Evolutionary conservation across 2,329 filamentous ascomycete species (phyloP).

Genomic region (Hymenoscyphus fraxineus): DNA sequence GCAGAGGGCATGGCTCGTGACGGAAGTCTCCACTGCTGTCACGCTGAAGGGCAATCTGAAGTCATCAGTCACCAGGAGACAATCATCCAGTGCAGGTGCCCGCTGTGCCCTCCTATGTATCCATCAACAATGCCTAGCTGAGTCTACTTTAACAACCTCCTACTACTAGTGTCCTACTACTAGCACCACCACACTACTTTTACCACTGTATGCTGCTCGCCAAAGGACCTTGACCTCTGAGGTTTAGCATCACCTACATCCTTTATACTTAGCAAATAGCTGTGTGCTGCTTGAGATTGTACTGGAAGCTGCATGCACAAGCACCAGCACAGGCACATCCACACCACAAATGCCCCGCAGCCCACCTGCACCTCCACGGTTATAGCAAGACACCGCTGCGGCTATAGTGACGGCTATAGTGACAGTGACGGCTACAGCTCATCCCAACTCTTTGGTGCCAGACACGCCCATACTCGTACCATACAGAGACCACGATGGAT

Average conservation of each 20-base stretch:
- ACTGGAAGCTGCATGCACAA: neutral
- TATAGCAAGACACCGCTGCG: neutral
- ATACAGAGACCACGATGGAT: constrained; percentile 47
- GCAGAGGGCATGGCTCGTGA: neutral
- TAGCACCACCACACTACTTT: neutral
- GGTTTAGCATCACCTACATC: too few relatives aligned
- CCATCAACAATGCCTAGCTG: too few relatives aligned
- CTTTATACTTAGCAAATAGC: too few relatives aligned
- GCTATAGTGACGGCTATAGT: too few relatives aligned
- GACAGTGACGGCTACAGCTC: neutral
- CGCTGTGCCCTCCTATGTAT: too few relatives aligned
- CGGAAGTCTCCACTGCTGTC: neutral
- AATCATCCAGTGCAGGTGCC: too few relatives aligned
- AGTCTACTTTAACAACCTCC: too few relatives aligned
- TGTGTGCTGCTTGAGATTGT: too few relatives aligned
- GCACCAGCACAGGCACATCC: neutral
- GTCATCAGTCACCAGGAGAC: neutral
- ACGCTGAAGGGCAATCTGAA: neutral
- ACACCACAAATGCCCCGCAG: neutral
- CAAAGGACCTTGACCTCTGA: neutral
- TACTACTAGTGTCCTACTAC: too few relatives aligned
- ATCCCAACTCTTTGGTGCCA: neutral
- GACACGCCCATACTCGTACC: neutral
- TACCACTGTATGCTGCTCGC: neutral
- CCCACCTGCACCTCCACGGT: neutral